Conservation (phyloP, 352 stramenopile species). For the Pythium plurisporium region DNA sequence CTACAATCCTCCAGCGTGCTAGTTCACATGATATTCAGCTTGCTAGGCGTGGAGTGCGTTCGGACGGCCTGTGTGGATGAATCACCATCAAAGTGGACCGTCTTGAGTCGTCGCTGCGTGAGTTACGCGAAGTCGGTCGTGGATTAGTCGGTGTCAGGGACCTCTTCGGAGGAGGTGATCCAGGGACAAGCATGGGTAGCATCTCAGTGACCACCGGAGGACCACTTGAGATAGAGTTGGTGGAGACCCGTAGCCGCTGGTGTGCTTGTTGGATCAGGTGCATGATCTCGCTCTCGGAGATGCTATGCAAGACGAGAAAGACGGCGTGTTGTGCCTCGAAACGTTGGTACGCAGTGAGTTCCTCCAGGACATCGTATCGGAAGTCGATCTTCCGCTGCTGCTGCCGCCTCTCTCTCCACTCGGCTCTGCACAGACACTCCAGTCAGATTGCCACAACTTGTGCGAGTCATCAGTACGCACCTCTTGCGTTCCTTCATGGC, state of each 20-base stretch:
- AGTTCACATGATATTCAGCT: too few relatives aligned
- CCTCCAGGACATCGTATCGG: conserved; percentile 65
- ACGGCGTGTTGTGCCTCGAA: conserved; percentile 58
- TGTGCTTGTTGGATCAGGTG: conserved; percentile 43
- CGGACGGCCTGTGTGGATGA: neutral
- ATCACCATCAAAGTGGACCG: conserved; percentile 14
- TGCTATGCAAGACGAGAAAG: conserved; percentile 60
- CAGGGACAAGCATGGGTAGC: neutral
- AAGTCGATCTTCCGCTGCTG: conserved; percentile 55
- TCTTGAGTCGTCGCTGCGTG: conserved; percentile 3
- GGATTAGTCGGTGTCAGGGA: conserved; percentile 5
- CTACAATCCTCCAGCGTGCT: too few relatives aligned
- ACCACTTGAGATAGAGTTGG: conserved; percentile 1
- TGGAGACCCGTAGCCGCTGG: conserved; percentile 13
- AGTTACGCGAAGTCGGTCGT: neutral
- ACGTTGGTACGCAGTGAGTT: conserved; percentile 54
- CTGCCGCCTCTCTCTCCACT: conserved; percentile 46
- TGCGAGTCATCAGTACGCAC: conserved; percentile 1
- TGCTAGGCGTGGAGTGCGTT: too few relatives aligned
- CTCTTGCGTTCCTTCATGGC: conserved; percentile 32
- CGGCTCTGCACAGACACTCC: conserved; percentile 21
- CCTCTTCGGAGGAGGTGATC: neutral
- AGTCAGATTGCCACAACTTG: neutral
- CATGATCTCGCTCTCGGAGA: conserved; percentile 60
- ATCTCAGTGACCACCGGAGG: neutral